A percentile compares a stretch with the other conserved stretches of the same genome.
Conservation (phyloP, 306 rosid species). For the Castanea crenata region DNA sequence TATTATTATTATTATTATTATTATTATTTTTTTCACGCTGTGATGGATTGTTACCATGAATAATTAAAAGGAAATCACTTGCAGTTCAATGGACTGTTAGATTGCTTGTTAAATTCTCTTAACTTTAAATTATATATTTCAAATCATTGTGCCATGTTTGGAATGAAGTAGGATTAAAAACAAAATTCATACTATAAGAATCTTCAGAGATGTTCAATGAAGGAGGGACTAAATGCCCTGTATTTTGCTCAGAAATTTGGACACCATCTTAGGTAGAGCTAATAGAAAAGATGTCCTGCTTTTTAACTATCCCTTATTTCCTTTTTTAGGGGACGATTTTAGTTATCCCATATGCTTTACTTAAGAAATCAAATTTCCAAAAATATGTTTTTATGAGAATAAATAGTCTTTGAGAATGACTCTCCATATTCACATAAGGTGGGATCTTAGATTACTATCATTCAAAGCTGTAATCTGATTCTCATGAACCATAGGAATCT, state of each 20-base stretch:
- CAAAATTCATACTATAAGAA: neutral
- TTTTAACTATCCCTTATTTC: neutral
- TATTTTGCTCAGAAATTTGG: neutral
- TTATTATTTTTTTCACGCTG: neutral
- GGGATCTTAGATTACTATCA: no score
- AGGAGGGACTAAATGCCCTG: neutral
- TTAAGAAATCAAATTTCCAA: neutral
- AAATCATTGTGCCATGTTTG: neutral
- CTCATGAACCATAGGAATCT: no score
- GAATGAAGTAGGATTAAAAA: neutral
- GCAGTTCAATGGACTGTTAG: neutral
- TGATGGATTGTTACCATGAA: neutral
- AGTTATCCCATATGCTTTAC: neutral
- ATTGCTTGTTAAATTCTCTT: neutral
- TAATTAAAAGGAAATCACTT: neutral
- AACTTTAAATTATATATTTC: neutral
- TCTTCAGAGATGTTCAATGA: neutral
- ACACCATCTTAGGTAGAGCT: neutral
- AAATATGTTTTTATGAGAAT: neutral
- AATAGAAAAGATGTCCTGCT: neutral
- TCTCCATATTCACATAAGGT: no score
- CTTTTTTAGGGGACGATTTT: no score
- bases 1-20: no score
- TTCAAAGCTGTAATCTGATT: no score
- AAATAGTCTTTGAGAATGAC: neutral